Percentiles rank a stretch among this genome's conserved stretches.
Evolutionary conservation across 2,329 filamentous ascomycete species (phyloP).

Genomic region (Pseudogymnoascus sp.): DNA sequence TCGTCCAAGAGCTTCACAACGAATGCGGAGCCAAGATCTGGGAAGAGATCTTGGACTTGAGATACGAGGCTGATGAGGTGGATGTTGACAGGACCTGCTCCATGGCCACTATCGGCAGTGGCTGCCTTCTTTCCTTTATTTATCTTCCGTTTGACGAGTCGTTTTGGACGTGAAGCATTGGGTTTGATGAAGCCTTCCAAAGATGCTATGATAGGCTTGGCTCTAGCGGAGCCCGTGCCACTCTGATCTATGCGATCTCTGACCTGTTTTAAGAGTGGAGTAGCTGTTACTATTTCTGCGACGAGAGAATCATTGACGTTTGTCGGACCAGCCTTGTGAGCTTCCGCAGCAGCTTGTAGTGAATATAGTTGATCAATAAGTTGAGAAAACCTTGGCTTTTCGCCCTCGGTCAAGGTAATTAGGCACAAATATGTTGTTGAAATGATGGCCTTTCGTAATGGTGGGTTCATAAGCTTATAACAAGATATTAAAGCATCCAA

Average conservation of each 20-base stretch:
- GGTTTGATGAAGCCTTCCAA: slow-evolving; percentile 54
- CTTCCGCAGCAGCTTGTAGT: slow-evolving; percentile 64
- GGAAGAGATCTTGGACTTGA: slow-evolving; percentile 90
- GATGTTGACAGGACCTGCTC: slow-evolving; percentile 43
- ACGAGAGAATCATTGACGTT: slow-evolving; percentile 66
- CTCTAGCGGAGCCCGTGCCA: slow-evolving; percentile 45
- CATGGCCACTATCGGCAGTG: slow-evolving; percentile 27
- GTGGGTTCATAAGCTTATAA: slow-evolving; percentile 57
- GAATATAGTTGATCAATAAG: slow-evolving; percentile 79
- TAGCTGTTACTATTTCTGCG: slow-evolving; percentile 71
- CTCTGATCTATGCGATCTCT: slow-evolving; percentile 45
- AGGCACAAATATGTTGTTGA: slow-evolving; percentile 71
- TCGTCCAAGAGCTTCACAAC: slow-evolving; percentile 71
- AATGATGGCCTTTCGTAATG: slow-evolving; percentile 60
- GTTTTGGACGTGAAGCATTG: slow-evolving; percentile 43
- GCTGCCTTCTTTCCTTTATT: slow-evolving; percentile 58
- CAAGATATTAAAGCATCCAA: slow-evolving; percentile 65
- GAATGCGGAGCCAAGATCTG: slow-evolving; percentile 77
- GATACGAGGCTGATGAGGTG: slow-evolving; percentile 79
- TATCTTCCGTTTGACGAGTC: slow-evolving; percentile 45
- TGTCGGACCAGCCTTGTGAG: slow-evolving; percentile 49
- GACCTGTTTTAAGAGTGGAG: slow-evolving; percentile 63
- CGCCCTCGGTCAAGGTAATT: slow-evolving; percentile 58
- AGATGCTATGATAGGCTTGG: slow-evolving; percentile 53
- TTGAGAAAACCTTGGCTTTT: slow-evolving; percentile 63